Evolutionary conservation across 208 protist species (phyloP).

Genomic region (Wallacemonas sp.): DNA sequence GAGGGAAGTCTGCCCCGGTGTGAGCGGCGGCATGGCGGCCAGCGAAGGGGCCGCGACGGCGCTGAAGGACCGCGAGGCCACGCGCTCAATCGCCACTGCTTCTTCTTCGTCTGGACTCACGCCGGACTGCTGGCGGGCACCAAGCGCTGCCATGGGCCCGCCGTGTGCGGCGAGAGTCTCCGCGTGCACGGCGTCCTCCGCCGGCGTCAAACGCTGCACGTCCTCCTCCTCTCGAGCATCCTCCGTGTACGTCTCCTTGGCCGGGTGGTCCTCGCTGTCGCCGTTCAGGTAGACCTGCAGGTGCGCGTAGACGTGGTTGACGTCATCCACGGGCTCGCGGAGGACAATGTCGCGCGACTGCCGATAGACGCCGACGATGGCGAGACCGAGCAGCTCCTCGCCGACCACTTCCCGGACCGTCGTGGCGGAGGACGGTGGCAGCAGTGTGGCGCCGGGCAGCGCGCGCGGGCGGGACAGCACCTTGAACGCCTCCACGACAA

Average conservation of each 20-base stretch:
- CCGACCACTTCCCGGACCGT: slow-evolving; percentile 47
- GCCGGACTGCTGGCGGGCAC: no score
- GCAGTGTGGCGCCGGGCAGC: slow-evolving; percentile 24
- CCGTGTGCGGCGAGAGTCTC: no score
- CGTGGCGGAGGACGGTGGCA: slow-evolving; percentile 16
- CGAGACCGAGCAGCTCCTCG: slow-evolving; percentile 77
- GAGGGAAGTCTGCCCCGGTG: background rate
- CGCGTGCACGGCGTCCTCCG: no score
- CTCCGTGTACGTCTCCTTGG: background rate
- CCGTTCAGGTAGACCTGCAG: slow-evolving; percentile 23
- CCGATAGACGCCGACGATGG: slow-evolving; percentile 68
- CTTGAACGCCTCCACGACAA: slow-evolving; percentile 82
- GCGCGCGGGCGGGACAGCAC: slow-evolving; percentile 37
- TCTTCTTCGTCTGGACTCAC: no score
- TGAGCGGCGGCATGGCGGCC: background rate
- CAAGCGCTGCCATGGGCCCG: no score
- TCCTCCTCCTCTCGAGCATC: background rate
- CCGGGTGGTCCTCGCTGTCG: background rate
- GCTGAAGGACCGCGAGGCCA: no score
- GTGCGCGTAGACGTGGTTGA: slow-evolving; percentile 42
- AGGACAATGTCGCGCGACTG: slow-evolving; percentile 72
- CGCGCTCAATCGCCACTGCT: no score
- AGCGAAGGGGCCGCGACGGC: background rate
- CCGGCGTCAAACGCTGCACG: background rate
- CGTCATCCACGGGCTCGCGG: slow-evolving; percentile 59